phyloP scores from a whole-genome alignment of 2,329 filamentous ascomycete genomes.

The Teratosphaeria pseudoeucalypti region DNA sequence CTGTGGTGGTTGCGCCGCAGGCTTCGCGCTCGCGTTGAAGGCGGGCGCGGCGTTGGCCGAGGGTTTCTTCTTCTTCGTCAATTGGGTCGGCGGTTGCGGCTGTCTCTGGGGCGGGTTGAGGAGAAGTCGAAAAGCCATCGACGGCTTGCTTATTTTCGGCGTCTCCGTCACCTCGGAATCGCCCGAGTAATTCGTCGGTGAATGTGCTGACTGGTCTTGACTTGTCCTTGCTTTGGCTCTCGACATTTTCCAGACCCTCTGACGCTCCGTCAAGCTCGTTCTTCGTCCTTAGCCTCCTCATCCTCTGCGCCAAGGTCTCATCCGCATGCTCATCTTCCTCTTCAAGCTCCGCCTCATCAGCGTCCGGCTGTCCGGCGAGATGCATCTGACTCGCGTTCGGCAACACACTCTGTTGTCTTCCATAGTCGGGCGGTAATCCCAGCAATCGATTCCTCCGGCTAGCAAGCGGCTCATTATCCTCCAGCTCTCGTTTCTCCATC shows the following conservation, averaged over 20 bases:
- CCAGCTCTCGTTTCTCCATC: conserved; percentile 71
- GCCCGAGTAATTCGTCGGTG: conserved; percentile 56
- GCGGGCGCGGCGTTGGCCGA: conserved; percentile 65
- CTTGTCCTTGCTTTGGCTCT: conserved; percentile 22
- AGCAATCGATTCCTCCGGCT: conserved; percentile 64
- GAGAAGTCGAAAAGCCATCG: conserved; percentile 1
- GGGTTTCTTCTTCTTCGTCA: conserved; percentile 56
- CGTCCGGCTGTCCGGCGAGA: conserved; percentile 18
- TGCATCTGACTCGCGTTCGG: conserved; percentile 21
- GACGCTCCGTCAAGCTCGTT: conserved; percentile 39
- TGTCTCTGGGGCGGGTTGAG: background rate
- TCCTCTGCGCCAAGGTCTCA: conserved; percentile 58
- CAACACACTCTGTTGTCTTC: conserved; percentile 13
- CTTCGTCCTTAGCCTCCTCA: conserved; percentile 52
- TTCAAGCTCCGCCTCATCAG: conserved; percentile 17
- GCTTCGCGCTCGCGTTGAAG: conserved; percentile 58
- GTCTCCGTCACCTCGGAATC: conserved; percentile 44
- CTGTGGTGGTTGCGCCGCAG: conserved; percentile 6
- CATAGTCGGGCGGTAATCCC: conserved; percentile 36
- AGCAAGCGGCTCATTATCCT: conserved; percentile 86
- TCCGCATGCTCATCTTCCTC: conserved; percentile 44
- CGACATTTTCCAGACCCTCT: conserved; percentile 12
- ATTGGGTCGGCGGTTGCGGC: background rate
- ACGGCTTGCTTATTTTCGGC: conserved; percentile 23
- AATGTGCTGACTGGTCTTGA: conserved; percentile 48